phyloP scores from a whole-genome alignment of 495 filamentous ascomycete genomes.

The Glarea lozoyensis region DNA sequence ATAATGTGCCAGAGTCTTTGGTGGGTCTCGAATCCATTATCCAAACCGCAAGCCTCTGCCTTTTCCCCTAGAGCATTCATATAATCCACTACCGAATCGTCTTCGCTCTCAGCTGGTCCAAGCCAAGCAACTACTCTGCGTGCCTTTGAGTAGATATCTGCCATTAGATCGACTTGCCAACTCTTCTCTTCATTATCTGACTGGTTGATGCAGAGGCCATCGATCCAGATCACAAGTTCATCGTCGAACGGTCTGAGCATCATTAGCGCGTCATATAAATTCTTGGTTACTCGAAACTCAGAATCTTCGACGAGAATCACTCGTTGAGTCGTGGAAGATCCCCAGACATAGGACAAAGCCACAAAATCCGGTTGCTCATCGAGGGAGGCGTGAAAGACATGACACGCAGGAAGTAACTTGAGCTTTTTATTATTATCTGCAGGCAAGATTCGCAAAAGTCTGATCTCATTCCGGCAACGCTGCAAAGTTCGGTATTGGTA shows the following conservation, averaged over 20 bases:
- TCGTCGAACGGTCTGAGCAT: conserved; percentile 14
- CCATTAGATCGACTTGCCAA: background rate
- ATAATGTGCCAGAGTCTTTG: conserved; percentile 1
- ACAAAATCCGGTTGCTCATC: conserved; percentile 6
- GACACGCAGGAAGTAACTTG: too few species aligned
- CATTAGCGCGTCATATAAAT: conserved; percentile 7
- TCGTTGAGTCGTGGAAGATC: conserved; percentile 1
- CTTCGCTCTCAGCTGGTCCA: conserved; percentile 3
- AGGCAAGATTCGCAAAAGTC: too few species aligned
- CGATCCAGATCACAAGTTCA: conserved; percentile 6
- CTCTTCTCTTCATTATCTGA: conserved; percentile 4
- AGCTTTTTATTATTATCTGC: too few species aligned
- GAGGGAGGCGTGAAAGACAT: conserved; percentile 29
- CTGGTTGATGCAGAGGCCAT: conserved; percentile 13
- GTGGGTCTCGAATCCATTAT: background rate
- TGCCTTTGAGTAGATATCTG: background rate
- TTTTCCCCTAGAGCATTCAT: conserved; percentile 5
- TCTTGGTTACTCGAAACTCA: conserved; percentile 1
- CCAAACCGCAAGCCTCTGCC: conserved; percentile 1
- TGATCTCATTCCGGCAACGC: too few species aligned
- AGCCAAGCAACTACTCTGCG: background rate
- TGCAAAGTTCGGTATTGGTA: too few species aligned
- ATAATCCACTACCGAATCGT: conserved; percentile 6
- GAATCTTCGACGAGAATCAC: background rate
- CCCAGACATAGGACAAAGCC: conserved; percentile 14